Base-by-base conservation (phyloP, 495 filamentous ascomycete genomes). In the Baudoinia panamericana region DNA sequence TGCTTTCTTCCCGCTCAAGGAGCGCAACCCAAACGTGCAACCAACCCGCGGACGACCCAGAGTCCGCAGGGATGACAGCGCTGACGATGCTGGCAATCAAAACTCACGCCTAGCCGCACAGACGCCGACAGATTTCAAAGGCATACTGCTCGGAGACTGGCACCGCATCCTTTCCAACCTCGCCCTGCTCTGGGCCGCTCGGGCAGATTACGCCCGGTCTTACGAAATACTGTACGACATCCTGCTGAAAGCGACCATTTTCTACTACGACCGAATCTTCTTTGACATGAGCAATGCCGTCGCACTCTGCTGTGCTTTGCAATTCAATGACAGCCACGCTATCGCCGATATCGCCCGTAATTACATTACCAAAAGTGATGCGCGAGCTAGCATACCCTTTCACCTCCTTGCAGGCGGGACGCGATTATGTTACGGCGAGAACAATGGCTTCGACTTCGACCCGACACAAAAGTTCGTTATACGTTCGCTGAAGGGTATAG, bases 81-180 rank as follows among this genome's bases (percentile, higher is more conserved):
- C 12, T 11, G 5, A 12, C 6, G 16, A 39, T 40, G 36, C 7
- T 5, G 24, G 26, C 15, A 18, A 30, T 32, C 11, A 40, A 30
- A 20, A 23, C 15, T 17, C 16, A 36, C 3, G 10, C n/a, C n/a
- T 16, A 20, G 20, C 7, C 30, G 27, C 9, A 36, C 20, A 6
- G 13, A 15, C 73, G 32, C 80, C 73, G 24, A 65, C 64, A 30
- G 70, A 75, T 11, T 93, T 90, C 56, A 75, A 82, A 41, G 82
- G 78, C 5, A 82, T 96, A 30, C 52, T 72, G 0, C 93, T 94
- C 51, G 66, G 74, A 34, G 66, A 72, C 20, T 97, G 90, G 90
- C 71, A 93, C 3, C 80, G 92, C 41, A 70, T 93, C n/a, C 92
- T 96, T 55, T 70, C 86, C 30, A 75, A 86, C 51, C 92, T 90